Percentiles rank a stretch among this genome's conserved stretches.
Conservation (phyloP, 2,329 filamentous ascomycete species). For the Aureobasidium sp. region DNA sequence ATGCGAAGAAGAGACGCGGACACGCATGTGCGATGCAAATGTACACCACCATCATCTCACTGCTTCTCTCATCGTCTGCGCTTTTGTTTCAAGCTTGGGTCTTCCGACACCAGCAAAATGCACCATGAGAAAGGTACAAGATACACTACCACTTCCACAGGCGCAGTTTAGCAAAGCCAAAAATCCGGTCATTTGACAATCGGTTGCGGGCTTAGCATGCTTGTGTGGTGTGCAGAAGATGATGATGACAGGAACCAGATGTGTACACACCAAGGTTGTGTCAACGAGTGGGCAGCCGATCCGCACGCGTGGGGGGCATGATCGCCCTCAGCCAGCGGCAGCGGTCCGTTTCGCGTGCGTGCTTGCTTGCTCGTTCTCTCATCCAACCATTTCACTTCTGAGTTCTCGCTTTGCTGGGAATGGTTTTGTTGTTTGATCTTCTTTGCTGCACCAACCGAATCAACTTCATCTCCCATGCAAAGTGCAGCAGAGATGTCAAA, state of each 20-base stretch:
- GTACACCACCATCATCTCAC: background rate
- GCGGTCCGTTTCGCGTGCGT: background rate
- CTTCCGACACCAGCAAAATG: background rate
- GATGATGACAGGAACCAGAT: background rate
- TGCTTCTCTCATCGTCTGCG: background rate
- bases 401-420: background rate
- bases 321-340: background rate
- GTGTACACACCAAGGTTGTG: background rate
- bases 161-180: background rate
- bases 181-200: constrained; percentile 7
- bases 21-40: background rate
- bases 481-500: background rate
- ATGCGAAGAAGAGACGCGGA: background rate
- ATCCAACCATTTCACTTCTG: background rate
- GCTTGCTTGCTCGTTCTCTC: background rate
- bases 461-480: background rate
- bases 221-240: background rate
- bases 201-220: background rate
- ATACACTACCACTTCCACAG: background rate
- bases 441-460: background rate
- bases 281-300: background rate
- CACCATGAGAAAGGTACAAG: background rate
- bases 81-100: background rate
- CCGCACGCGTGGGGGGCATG: background rate
- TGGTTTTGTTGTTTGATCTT: background rate